Evolutionary conservation across 371 early-diverging fungal genomes (phyloP).

Genomic region (Lichtheimia ornata): DNA sequence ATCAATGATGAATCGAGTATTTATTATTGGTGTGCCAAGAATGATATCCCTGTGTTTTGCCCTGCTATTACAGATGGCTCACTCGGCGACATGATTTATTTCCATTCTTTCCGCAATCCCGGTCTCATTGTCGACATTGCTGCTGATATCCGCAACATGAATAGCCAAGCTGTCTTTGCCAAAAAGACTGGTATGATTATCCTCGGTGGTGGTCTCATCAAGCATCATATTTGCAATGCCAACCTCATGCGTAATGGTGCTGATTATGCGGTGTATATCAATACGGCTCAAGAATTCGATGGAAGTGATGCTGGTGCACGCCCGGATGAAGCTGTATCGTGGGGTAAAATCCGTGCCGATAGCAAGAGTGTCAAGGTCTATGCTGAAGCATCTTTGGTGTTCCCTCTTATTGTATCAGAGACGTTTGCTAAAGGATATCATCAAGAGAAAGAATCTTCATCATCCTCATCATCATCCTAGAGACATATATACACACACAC

Average conservation of each 20-base stretch:
- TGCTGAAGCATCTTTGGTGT: slow-evolving; percentile 96
- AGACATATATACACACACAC: slow-evolving; percentile 20
- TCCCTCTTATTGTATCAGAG: slow-evolving; percentile 94
- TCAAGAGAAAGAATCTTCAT: slow-evolving; percentile 12
- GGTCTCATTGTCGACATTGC: slow-evolving; percentile 96
- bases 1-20: slow-evolving; percentile 94
- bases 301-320: slow-evolving; percentile 99
- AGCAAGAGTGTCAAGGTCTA: slow-evolving; percentile 92
- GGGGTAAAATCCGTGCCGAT: slow-evolving; percentile 97
- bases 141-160: slow-evolving; percentile 93
- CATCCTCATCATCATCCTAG: neutral
- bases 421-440: slow-evolving; percentile 80
- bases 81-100: slow-evolving; percentile 99
- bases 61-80: slow-evolving; percentile 99
- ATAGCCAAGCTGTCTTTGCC: slow-evolving; percentile 92
- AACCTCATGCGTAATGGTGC: slow-evolving; percentile 99
- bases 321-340: slow-evolving; percentile 98
- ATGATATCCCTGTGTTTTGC: slow-evolving; percentile 98
- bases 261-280: slow-evolving; percentile 98
- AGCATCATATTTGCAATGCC: slow-evolving; percentile 99
- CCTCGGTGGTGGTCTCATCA: slow-evolving; percentile 98
- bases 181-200: slow-evolving; percentile 98
- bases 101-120: slow-evolving; percentile 95
- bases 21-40: slow-evolving; percentile 93
- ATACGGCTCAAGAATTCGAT: slow-evolving; percentile 99